Conservation (phyloP, 2,329 filamentous ascomycete genomes). For the Colletotrichum lini region DNA sequence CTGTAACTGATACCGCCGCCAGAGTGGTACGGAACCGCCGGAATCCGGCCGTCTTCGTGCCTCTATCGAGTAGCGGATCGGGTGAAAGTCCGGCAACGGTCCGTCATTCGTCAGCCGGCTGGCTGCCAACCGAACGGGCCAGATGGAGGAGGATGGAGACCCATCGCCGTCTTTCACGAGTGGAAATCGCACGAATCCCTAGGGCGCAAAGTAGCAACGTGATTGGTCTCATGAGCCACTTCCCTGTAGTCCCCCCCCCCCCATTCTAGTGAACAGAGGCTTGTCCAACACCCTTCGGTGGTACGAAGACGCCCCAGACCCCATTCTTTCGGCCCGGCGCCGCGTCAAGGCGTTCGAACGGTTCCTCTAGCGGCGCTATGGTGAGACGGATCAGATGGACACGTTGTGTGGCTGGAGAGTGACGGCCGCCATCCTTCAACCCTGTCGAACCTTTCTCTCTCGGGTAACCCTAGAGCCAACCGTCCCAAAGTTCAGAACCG, state of each 20-base stretch:
- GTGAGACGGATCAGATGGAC: constrained; percentile 18
- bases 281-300: constrained; percentile 2
- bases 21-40: constrained; percentile 11
- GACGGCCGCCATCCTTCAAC: constrained; percentile 9
- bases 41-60: constrained; percentile 20
- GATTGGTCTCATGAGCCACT: no score
- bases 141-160: background rate
- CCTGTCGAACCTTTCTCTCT: background rate
- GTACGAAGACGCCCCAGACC: constrained; percentile 20
- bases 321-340: constrained; percentile 19
- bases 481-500: constrained; percentile 17
- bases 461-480: constrained; percentile 11
- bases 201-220: background rate
- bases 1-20: background rate
- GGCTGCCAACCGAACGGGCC: constrained; percentile 5
- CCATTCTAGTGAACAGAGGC: background rate
- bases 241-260: no score
- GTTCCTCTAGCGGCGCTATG: constrained; percentile 2
- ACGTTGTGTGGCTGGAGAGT: constrained; percentile 14
- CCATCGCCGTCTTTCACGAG: no score
- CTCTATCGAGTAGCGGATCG: constrained; percentile 8
- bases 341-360: constrained; percentile 22
- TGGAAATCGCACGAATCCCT: no score
- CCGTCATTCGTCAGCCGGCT: constrained; percentile 16
- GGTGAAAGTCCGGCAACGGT: background rate